These are phyloP conservation scores for Alternaria metachromatica DNA, from an alignment of 2,329 filamentous ascomycete genomes.

Conservation along the genomic window DNA sequence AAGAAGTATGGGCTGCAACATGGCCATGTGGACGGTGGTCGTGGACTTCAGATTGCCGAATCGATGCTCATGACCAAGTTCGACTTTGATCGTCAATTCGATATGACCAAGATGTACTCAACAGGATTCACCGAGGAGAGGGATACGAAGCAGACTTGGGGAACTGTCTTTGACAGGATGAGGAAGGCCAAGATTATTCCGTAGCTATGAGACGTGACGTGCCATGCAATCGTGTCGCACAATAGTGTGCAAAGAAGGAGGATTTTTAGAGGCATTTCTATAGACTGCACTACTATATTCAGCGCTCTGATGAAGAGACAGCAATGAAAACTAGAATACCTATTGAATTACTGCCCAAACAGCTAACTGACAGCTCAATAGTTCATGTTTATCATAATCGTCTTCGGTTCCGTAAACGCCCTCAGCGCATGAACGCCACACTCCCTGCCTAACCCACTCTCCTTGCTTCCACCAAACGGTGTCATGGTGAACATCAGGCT, in stretches of 20 bases:
- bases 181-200: constrained; percentile 52
- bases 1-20: constrained; percentile 41
- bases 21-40: constrained; percentile 49
- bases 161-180: constrained; percentile 54
- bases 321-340: background rate
- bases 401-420: constrained; percentile 60
- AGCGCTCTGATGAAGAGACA: background rate
- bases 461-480: constrained; percentile 61
- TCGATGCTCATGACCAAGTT: constrained; percentile 54
- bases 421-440: constrained; percentile 57
- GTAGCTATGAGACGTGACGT: constrained; percentile 2
- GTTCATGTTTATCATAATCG: constrained; percentile 55
- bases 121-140: constrained; percentile 54
- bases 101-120: constrained; percentile 54
- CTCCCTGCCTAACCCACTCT: constrained; percentile 59
- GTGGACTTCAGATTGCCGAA: constrained; percentile 50
- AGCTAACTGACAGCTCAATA: constrained; percentile 21
- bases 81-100: constrained; percentile 55
- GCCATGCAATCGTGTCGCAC: background rate
- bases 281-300: background rate
- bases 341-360: background rate
- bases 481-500: constrained; percentile 47
- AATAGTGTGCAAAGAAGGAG: no score
- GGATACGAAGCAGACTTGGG: constrained; percentile 49
- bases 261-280: background rate